Conservation (phyloP, 495 filamentous ascomycete genomes). For the Hypoxylon intermedium region DNA sequence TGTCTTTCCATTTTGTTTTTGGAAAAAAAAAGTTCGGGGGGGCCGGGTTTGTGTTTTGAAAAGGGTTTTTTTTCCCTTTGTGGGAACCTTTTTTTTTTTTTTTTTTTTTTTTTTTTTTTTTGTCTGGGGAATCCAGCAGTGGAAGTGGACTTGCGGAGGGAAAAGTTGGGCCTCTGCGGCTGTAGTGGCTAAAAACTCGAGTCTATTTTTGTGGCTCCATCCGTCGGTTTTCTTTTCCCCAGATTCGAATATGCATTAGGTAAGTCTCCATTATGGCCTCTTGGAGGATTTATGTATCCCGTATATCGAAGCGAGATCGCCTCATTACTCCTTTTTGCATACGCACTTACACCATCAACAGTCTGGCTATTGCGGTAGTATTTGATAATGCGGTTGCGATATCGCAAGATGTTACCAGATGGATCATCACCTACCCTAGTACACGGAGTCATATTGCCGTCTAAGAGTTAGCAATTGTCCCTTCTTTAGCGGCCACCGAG, state of each 20-base stretch:
- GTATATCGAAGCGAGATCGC: slow-evolving; percentile 12
- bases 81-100: too few species aligned
- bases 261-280: background rate
- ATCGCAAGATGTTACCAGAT: slow-evolving; percentile 14
- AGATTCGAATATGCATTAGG: slow-evolving; percentile 22
- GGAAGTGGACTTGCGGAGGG: slow-evolving; percentile 8
- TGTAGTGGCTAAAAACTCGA: slow-evolving; percentile 18
- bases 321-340: background rate
- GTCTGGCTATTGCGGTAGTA: slow-evolving; percentile 8
- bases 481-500: too few species aligned
- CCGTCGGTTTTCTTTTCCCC: slow-evolving; percentile 19
- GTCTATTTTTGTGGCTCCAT: slow-evolving; percentile 21
- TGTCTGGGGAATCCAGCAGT: too few species aligned
- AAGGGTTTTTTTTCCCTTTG: too few species aligned
- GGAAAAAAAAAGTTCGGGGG: too few species aligned
- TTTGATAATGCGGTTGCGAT: slow-evolving; percentile 6
- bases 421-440: slow-evolving; percentile 25
- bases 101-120: too few species aligned
- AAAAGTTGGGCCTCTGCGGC: slow-evolving; percentile 1
- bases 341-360: background rate
- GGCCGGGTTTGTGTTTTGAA: too few species aligned
- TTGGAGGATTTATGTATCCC: slow-evolving; percentile 1
- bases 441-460: slow-evolving; percentile 2
- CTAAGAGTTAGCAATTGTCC: background rate
- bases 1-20: too few species aligned